Base-by-base conservation (phyloP, 176 grass and related monocot genomes). In the Neostapfia colusana region DNA sequence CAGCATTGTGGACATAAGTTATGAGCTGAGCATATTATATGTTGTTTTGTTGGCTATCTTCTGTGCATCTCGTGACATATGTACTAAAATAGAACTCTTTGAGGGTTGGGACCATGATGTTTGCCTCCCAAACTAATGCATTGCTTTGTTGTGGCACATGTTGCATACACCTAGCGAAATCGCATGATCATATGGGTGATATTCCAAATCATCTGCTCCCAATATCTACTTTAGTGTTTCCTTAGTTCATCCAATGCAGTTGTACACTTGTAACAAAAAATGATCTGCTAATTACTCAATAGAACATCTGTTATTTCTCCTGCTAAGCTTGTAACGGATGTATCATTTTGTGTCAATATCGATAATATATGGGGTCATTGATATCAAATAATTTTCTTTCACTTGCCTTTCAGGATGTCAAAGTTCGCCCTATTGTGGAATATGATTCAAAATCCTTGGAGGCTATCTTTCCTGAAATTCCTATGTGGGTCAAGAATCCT, bases 401-500 rank as follows among this genome's bases (percentile, higher is more conserved):
- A 42, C 43, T 81, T 58, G 8, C 18, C 27, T 74, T 71, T 85
- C 77, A 96, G 92, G 86, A 89, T 67, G 77, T 88, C 21, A 70
- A 96, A 81, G 76, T 96, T 70, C 74, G 81, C 60, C 84, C 89
- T 1, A 81, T 95, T 59, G 70, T 75, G 39, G 95, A 92, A 60
- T 86, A 99, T 75, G 91, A 99, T 82, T 80, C 95, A 65, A 82
- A 63, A 83, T 92, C 85, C 25, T 73, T 95, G 78, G 91, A 99
- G n/a, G 72, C 18, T 36, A 78, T 99, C 53, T 89, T 99, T 84
- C 87, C 95, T 45, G 95, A 99, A 90, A 95, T 99, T 84, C 95
- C 95, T 50, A 64, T 92, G 50, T 99, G 95, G 95, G 87, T 95
- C 65, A 99, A 99, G 88, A 86, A 90, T 90, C 89, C 91, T 5